These are phyloP conservation scores for Erysimum cheiranthoides DNA, from an alignment of 345 rosid genomes.

Conservation along the genomic window DNA sequence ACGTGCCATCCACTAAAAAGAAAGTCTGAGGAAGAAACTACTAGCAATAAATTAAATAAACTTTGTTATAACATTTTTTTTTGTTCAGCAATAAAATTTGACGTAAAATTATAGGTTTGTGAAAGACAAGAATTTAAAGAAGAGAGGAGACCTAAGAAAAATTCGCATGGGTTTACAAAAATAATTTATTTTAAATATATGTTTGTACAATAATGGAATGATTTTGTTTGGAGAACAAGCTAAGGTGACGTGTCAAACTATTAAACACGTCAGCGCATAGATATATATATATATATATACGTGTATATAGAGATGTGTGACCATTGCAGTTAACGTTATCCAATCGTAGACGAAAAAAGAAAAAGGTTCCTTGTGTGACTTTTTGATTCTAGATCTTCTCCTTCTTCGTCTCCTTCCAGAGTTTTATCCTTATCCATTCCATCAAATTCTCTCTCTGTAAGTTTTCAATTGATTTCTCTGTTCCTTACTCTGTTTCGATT, in stretches of 20 bases:
- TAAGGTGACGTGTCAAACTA: conserved; percentile 32
- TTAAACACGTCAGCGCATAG: conserved; percentile 8
- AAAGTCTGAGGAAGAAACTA: not conserved
- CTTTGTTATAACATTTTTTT: not conserved
- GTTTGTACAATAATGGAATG: conserved; percentile 4
- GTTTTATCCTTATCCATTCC: conserved; percentile 34
- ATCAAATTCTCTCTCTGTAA: conserved; percentile 27
- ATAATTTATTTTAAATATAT: not conserved
- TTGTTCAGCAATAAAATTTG: too few relatives aligned
- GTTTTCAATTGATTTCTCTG: conserved; percentile 21
- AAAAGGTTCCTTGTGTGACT: conserved; percentile 13
- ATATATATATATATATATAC: too few relatives aligned
- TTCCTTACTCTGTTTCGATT: conserved; percentile 14
- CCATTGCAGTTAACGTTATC: conserved; percentile 33
- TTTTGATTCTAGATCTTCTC: not conserved
- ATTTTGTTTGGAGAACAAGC: conserved; percentile 38
- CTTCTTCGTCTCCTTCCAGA: conserved; percentile 12
- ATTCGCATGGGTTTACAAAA: not conserved
- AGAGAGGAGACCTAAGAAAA: not conserved
- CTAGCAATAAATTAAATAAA: too few relatives aligned
- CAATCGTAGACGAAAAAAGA: conserved; percentile 33
- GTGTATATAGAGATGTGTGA: conserved; percentile 3
- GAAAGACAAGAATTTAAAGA: too few relatives aligned
- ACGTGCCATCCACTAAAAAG: conserved; percentile 34
- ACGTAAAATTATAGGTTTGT: too few relatives aligned